Evolutionary conservation across 805 yeast genomes (phyloP), one percentile per base, ranked within the genome.

Genomic region (Yarrowia porcina): DNA sequence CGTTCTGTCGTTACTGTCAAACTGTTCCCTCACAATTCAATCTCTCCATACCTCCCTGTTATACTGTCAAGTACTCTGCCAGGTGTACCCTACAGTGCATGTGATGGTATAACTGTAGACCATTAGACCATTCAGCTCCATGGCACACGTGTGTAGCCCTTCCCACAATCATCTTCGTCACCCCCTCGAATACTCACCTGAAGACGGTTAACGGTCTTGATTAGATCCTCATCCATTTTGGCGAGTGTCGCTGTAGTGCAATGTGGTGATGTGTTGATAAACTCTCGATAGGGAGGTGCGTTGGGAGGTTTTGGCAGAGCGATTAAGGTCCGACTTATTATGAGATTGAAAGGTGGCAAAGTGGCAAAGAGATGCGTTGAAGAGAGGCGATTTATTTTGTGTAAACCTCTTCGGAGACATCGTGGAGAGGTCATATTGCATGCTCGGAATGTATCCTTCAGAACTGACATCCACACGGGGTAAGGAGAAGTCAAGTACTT

Each of bases 161-260:
- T n/a, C 21, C 8, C 13, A 32, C 4, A 11, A 13, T 32, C 17
- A 4, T 17, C n/a, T 4, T 12, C 44, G 33, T 10, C 35, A 15
- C 45, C 21, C 7, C 2, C 23, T 15, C 27, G 18, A 10, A 2
- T 18, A 66, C 71, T 47, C 66, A 69, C 72, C 67, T 75, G 78
- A 64, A 91, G 82, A 74, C 89, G 89, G 79, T 90, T 90, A 72
- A 90, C 93, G 21, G 96, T 88, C 61, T 88, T 84, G 70, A 90
- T 90, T 67, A 88, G 81, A 25, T 84, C 76, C 74, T 87, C 90
- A 76, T 88, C 94, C 94, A 88, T 88, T 44, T 65, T 64, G 64
- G 52, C 23, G 25, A 33, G 35, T 23, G 42, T 54, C 21, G 35
- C 45, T 28, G 45, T 39, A 39, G 38, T 39, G 39, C 13, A 30